phyloP scores from a whole-genome alignment of 208 protist species.

The Leishmania turanica region DNA sequence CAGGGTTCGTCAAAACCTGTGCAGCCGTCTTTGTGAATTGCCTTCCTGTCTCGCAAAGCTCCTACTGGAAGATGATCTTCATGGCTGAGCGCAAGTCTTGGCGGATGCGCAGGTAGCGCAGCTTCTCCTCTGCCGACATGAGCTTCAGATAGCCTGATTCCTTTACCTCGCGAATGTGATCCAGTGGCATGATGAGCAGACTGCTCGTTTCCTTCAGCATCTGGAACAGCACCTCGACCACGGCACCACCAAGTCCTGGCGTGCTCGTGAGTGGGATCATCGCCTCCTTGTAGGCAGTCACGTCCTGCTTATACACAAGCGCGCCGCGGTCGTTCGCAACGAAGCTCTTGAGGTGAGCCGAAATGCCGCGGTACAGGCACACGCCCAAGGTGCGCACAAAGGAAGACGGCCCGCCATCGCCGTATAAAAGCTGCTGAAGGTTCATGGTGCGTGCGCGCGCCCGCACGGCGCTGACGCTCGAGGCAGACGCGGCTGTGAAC shows the following conservation, averaged over 20 bases:
- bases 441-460: slow-evolving; percentile 79
- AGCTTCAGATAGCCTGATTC: slow-evolving; percentile 73
- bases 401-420: slow-evolving; percentile 78
- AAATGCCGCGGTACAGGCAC: slow-evolving; percentile 83
- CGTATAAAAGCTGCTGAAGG: slow-evolving; percentile 83
- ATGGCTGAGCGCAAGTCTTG: slow-evolving; percentile 72
- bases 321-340: slow-evolving; percentile 71
- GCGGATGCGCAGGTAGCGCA: slow-evolving; percentile 78
- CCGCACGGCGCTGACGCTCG: slow-evolving; percentile 45
- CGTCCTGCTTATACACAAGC: slow-evolving; percentile 89
- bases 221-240: slow-evolving; percentile 83
- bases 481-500: slow-evolving; percentile 3
- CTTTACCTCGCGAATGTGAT: slow-evolving; percentile 87
- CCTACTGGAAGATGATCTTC: slow-evolving; percentile 50
- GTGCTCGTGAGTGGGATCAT: slow-evolving; percentile 73
- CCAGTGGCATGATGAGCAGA: slow-evolving; percentile 78
- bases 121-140: slow-evolving; percentile 77
- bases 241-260: slow-evolving; percentile 75
- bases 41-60: background rate
- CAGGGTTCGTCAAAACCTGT: background rate
- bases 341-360: slow-evolving; percentile 74
- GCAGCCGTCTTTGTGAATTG: background rate
- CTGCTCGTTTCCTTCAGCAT: slow-evolving; percentile 87
- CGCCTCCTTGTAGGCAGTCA: slow-evolving; percentile 86
- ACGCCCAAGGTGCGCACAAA: slow-evolving; percentile 87